A percentile compares a stretch with the other conserved stretches of the same genome.
Evolutionary conservation across 2,329 filamentous ascomycete species (phyloP).

Genomic region (Fusarium nisikadoi): DNA sequence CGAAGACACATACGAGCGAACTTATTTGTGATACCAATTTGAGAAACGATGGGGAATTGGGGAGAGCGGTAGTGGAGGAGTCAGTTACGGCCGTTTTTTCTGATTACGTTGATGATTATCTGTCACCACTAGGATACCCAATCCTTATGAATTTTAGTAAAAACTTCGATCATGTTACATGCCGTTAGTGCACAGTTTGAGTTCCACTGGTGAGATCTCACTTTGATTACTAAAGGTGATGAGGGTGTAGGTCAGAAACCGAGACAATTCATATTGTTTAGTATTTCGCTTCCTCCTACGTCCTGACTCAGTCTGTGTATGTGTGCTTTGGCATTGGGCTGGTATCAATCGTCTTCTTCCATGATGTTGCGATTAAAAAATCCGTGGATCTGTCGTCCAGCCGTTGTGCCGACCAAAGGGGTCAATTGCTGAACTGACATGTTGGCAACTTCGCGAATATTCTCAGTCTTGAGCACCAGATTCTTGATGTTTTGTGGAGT

Average conservation of each 20-base stretch:
- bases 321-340: neutral
- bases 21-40: constrained; percentile 19
- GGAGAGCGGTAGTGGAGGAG: constrained; percentile 1
- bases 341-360: constrained; percentile 54
- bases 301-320: neutral
- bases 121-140: constrained; percentile 45
- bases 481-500: constrained; percentile 80
- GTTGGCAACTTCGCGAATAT: constrained; percentile 85
- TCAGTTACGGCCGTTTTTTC: constrained; percentile 15
- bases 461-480: constrained; percentile 78
- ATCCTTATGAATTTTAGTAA: constrained; percentile 30
- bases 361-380: constrained; percentile 81
- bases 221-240: neutral
- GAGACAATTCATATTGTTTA: neutral
- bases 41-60: neutral
- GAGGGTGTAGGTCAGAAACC: neutral
- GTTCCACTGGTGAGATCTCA: neutral
- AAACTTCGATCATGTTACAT: neutral
- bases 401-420: constrained; percentile 79
- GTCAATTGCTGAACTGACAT: constrained; percentile 80
- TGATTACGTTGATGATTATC: constrained; percentile 19
- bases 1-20: neutral
- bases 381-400: constrained; percentile 77
- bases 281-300: no score
- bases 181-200: neutral